These are phyloP conservation scores for Eucalyptus pumila DNA, from an alignment of 345 rosid species.

Conservation along the genomic window DNA sequence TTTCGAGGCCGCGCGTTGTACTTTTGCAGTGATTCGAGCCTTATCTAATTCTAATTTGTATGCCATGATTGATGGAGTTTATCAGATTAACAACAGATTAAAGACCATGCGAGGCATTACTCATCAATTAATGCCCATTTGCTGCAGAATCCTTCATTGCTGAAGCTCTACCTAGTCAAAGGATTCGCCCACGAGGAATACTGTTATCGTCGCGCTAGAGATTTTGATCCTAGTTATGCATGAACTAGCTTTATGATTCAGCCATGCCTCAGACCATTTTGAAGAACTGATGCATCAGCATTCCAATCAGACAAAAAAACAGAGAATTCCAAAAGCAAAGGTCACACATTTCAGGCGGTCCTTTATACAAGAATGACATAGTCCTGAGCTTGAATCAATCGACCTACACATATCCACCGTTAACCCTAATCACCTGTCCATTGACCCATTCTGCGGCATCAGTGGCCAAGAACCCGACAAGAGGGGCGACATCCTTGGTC, in stretches of 20 bases:
- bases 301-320: neutral
- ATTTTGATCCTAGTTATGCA: neutral
- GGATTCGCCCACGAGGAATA: neutral
- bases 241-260: neutral
- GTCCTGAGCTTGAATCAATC: neutral
- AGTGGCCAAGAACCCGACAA: neutral
- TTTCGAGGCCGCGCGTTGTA: neutral
- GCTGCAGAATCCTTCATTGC: neutral
- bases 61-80: neutral
- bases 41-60: neutral
- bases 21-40: neutral
- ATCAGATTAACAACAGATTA: neutral
- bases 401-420: slow-evolving; percentile 1
- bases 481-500: neutral
- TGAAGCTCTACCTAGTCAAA: neutral
- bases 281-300: neutral
- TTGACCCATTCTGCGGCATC: slow-evolving; percentile 7
- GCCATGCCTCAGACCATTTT: neutral
- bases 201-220: neutral
- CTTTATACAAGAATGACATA: neutral
- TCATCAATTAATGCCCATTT: neutral
- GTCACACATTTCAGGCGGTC: neutral
- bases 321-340: neutral
- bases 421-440: neutral
- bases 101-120: neutral